Base-by-base conservation (phyloP, 768 basidiomycete species). In the Calocybe cyanea region DNA sequence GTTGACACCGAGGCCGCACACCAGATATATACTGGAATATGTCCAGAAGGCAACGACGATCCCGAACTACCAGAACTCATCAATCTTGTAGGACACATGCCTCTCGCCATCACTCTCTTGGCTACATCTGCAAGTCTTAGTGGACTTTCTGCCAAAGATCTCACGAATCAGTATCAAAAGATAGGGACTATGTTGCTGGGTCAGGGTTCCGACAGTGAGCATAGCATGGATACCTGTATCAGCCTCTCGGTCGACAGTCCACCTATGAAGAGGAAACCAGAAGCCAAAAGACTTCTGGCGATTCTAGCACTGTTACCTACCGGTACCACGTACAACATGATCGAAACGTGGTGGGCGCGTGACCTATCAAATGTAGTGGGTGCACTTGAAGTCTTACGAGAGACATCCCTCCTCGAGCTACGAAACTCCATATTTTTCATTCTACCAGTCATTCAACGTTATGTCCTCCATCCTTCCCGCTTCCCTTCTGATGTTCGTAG, bases 21-120 rank as follows among this genome's bases (percentile, higher is more conserved):
- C 20, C 48, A 45, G 17, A 56, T 62, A 15, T 64, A 61, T 46
- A 39, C 47, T 8, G 48, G 43, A 15, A 47, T 59, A 10, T 36
- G 56, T 43, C 51, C 55, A 2, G 41, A 24, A 34, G 55, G 61
- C 7, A 48, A 49, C 6, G 36, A 38, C 23, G 51, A 57, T 21
- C 49, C 54, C 13, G 58, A 56, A 13, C 48, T 66, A 13, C 55
- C 56, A 35, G 34, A 19, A 2, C 45, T 66, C 3, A 42, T 66
- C 21, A 39, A 46, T 1, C 44, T 43, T 3, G 43, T 70, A 11
- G 65, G 55, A 10, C 38, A 56, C 38, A 56, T 68, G 46, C 66
- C 67, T 31, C 50, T 64, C 37, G 67, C 66, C 2, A 56, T 70
- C 36, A 62, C 59, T 14, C 57, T 70, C 4, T 56, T 68, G 55